phyloP scores from a whole-genome alignment of 1,284 basidiomycete species.

The Trametes pubescens region DNA sequence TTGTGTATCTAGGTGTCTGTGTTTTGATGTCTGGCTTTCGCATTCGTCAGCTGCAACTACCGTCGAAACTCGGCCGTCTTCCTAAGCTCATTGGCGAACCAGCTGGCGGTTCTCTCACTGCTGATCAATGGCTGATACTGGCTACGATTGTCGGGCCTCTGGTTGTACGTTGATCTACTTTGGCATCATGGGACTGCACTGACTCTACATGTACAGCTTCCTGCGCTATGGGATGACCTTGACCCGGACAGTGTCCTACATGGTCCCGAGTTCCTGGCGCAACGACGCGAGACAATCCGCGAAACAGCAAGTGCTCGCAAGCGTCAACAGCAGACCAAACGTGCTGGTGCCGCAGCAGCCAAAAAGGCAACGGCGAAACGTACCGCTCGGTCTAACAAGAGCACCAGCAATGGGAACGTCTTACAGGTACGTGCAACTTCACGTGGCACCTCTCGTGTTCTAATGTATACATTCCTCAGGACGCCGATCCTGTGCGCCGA shows the following conservation, averaged over 20 bases:
- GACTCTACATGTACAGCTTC: background rate
- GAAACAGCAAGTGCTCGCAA: background rate
- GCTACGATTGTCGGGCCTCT: conserved; percentile 40
- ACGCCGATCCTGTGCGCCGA: background rate
- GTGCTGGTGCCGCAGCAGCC: too few species aligned
- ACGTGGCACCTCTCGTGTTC: background rate
- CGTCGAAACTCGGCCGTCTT: conserved; percentile 37
- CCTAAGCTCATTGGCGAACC: conserved; percentile 44
- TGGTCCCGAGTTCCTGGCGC: background rate
- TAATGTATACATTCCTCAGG: too few species aligned
- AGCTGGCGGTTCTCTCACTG: conserved; percentile 46
- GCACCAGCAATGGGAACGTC: too few species aligned
- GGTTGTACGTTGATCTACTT: background rate
- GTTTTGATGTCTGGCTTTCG: too few species aligned
- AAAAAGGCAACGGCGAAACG: background rate
- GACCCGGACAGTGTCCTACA: background rate
- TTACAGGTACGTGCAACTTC: background rate
- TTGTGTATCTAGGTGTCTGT: too few species aligned
- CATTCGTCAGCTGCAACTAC: conserved; percentile 36
- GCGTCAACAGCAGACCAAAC: too few species aligned
- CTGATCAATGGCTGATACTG: conserved; percentile 45
- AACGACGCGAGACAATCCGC: background rate
- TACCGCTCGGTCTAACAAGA: too few species aligned
- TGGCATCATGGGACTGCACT: too few species aligned
- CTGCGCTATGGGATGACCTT: conserved; percentile 1